Percentiles rank a stretch among this genome's conserved stretches.
phyloP scores from a whole-genome alignment of 2,329 filamentous ascomycete genomes.

The Fusarium luffae region DNA sequence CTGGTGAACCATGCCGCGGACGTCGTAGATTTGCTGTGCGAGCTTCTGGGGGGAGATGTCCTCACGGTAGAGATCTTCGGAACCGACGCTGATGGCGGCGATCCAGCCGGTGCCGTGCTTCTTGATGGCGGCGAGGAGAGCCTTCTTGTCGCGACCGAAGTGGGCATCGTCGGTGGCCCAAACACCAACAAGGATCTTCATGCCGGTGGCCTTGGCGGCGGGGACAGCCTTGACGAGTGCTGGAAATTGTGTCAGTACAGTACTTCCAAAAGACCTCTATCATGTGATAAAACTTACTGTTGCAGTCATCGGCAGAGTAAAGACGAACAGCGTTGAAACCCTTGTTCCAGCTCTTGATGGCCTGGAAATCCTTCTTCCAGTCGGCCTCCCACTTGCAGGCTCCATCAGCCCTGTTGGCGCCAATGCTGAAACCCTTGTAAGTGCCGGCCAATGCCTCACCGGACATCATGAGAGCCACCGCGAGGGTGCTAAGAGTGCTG shows the following conservation, averaged over 20 bases:
- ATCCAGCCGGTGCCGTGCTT: constrained; percentile 41
- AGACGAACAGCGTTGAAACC: constrained; percentile 43
- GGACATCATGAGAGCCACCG: constrained; percentile 32
- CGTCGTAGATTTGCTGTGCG: constrained; percentile 42
- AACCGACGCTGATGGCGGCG: constrained; percentile 40
- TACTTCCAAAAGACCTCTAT: no score
- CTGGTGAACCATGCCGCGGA: constrained; percentile 41
- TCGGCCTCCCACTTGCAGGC: constrained; percentile 39
- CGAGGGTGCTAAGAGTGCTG: constrained; percentile 27
- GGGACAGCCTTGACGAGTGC: constrained; percentile 35
- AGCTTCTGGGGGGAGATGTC: constrained; percentile 41
- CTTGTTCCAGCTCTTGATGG: constrained; percentile 43
- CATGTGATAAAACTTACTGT: constrained; percentile 26
- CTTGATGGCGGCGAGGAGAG: constrained; percentile 42
- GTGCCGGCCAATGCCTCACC: constrained; percentile 37
- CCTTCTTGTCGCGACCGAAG: constrained; percentile 41
- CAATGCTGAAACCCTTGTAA: constrained; percentile 43
- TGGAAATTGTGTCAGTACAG: no score
- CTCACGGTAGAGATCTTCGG: constrained; percentile 42
- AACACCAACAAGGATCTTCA: constrained; percentile 41
- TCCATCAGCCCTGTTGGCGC: constrained; percentile 40
- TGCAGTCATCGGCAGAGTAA: constrained; percentile 38
- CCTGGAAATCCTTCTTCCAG: constrained; percentile 44
- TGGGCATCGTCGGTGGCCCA: constrained; percentile 42
- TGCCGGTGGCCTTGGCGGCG: constrained; percentile 40